These are phyloP conservation scores for Luvunga scandens DNA, from an alignment of 345 rosid species.

Conservation along the genomic window DNA sequence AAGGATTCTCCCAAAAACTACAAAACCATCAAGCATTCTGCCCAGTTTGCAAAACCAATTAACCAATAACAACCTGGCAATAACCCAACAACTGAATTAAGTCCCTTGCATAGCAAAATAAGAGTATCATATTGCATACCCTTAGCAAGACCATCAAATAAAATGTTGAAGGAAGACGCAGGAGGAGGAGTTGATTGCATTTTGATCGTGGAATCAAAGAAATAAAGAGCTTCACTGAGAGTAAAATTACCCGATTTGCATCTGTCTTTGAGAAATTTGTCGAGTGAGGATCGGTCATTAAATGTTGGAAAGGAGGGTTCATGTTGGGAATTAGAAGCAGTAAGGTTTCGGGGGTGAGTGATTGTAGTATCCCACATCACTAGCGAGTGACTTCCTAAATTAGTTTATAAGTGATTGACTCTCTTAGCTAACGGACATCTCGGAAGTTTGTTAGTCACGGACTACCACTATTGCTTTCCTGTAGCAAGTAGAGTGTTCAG, in stretches of 20 bases:
- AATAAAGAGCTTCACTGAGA: background rate
- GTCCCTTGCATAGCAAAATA: background rate
- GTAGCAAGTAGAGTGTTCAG: no score
- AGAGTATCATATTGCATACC: background rate
- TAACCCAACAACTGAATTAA: background rate
- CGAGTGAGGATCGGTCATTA: background rate
- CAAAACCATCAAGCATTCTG: background rate
- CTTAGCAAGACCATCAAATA: background rate
- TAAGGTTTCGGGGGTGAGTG: no score
- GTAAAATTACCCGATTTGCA: background rate
- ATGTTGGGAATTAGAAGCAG: no score
- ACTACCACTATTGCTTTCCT: no score
- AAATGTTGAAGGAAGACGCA: background rate
- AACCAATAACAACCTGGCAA: background rate
- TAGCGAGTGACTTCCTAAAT: no score
- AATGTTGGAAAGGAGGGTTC: no score
- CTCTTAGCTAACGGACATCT: no score
- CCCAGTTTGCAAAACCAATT: background rate
- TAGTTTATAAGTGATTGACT: no score
- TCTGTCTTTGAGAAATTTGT: background rate
- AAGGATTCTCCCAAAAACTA: no score
- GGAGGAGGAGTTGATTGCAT: background rate
- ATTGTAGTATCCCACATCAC: no score
- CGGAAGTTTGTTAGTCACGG: no score
- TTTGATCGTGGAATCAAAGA: background rate